Conservation (phyloP, 768 basidiomycete genomes). For the Hygrophoropsis aurantiaca region DNA sequence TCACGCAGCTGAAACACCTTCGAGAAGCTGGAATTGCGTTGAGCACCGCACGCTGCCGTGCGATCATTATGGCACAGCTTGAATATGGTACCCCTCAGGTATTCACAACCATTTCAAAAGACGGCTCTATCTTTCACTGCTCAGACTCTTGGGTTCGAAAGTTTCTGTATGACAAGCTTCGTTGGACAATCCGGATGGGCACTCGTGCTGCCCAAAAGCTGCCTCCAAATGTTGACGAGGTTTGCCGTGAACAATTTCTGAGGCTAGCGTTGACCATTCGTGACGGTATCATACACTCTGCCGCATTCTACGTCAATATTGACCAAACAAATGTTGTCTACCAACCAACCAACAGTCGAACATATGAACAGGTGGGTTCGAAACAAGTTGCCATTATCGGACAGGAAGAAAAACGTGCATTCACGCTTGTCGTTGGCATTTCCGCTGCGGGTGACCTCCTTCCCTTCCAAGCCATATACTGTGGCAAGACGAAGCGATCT, state of each 20-base stretch:
- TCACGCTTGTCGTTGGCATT: slow-evolving; percentile 35
- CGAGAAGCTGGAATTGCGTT: too few relatives aligned
- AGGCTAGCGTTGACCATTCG: slow-evolving; percentile 22
- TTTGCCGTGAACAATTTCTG: slow-evolving; percentile 13
- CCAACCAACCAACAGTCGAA: too few relatives aligned
- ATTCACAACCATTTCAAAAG: too few relatives aligned
- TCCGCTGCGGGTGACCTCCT: slow-evolving; percentile 31
- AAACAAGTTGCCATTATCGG: slow-evolving; percentile 37
- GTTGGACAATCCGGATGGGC: too few relatives aligned
- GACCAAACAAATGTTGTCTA: slow-evolving; percentile 36
- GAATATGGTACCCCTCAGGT: too few relatives aligned
- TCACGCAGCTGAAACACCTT: too few relatives aligned
- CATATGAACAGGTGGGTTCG: slow-evolving; percentile 27
- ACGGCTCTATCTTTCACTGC: slow-evolving; percentile 28
- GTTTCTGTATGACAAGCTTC: slow-evolving; percentile 18
- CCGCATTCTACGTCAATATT: slow-evolving; percentile 31
- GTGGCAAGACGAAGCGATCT: slow-evolving; percentile 25
- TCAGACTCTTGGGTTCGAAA: slow-evolving; percentile 25
- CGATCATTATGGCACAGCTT: too few relatives aligned
- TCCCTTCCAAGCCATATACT: slow-evolving; percentile 38
- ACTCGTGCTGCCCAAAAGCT: slow-evolving; percentile 38
- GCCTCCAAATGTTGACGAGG: slow-evolving; percentile 26
- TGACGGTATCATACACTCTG: slow-evolving; percentile 23
- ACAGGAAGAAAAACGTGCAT: slow-evolving; percentile 41
- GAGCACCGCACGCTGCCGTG: too few relatives aligned